These are phyloP conservation scores for Monosporozyma aerobia DNA, from an alignment of 805 yeast species.

Conservation along the genomic window DNA sequence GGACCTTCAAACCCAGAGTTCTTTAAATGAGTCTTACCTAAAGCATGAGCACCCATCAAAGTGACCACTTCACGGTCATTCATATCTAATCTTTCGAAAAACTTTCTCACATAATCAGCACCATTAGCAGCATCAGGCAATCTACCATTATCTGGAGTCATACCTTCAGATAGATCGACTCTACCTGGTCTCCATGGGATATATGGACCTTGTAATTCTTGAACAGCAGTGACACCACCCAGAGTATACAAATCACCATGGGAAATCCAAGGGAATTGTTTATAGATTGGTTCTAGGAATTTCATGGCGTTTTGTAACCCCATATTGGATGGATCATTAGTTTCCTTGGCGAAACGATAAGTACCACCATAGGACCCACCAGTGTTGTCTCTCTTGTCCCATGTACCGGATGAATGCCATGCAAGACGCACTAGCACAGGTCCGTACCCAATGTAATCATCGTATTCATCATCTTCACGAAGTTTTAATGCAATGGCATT, in stretches of 20 bases:
- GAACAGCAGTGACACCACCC: slow-evolving; percentile 71
- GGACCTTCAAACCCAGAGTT: slow-evolving; percentile 81
- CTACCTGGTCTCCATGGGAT: slow-evolving; percentile 81
- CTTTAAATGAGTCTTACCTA: slow-evolving; percentile 64
- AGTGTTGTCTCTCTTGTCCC: slow-evolving; percentile 43
- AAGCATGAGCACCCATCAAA: slow-evolving; percentile 64
- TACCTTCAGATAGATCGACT: slow-evolving; percentile 42
- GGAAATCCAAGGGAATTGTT: slow-evolving; percentile 58
- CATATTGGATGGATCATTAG: slow-evolving; percentile 48
- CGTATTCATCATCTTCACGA: slow-evolving; percentile 48
- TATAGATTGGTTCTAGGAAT: slow-evolving; percentile 44
- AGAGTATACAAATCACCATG: slow-evolving; percentile 75
- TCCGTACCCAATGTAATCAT: slow-evolving; percentile 60
- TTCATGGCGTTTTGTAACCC: slow-evolving; percentile 54
- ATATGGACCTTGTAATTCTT: slow-evolving; percentile 71
- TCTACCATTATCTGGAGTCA: slow-evolving; percentile 56
- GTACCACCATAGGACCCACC: slow-evolving; percentile 73
- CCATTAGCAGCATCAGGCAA: slow-evolving; percentile 67
- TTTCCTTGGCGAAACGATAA: slow-evolving; percentile 44
- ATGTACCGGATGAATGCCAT: slow-evolving; percentile 87
- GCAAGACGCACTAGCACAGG: slow-evolving; percentile 74
- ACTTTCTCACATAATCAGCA: slow-evolving; percentile 52
- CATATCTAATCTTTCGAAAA: slow-evolving; percentile 59
- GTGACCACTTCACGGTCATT: slow-evolving; percentile 66
- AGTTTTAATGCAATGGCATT: slow-evolving; percentile 62